phyloP scores from a whole-genome alignment of 2,329 filamentous ascomycete species.

The Penicillium palitans region DNA sequence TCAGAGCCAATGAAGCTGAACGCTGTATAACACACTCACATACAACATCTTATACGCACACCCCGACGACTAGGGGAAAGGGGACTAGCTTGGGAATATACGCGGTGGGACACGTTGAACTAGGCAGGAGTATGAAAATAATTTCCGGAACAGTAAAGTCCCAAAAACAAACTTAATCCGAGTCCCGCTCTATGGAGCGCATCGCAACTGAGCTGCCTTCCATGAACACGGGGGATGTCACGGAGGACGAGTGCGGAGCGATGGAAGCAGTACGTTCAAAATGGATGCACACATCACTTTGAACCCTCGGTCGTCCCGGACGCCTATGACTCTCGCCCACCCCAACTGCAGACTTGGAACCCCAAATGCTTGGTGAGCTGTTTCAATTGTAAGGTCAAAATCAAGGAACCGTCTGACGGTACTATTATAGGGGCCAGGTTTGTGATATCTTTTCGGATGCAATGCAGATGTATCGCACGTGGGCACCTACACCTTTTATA shows the following conservation, averaged over 20 bases:
- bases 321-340: neutral
- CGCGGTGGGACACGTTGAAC: too few species aligned
- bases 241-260: neutral
- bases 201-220: too few species aligned
- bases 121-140: too few species aligned
- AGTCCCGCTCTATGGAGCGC: too few species aligned
- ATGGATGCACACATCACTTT: neutral
- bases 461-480: neutral
- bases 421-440: neutral
- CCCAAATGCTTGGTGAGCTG: neutral
- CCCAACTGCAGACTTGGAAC: neutral
- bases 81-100: too few species aligned
- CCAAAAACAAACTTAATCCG: too few species aligned
- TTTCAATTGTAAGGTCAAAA: neutral
- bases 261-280: neutral
- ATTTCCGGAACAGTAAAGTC: too few species aligned
- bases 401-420: neutral
- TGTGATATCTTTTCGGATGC: neutral
- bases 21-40: too few species aligned
- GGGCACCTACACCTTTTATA: neutral
- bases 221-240: too few species aligned
- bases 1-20: too few species aligned
- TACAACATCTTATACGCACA: too few species aligned
- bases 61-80: too few species aligned
- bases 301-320: neutral